phyloP scores from a whole-genome alignment of 176 grass and related monocot species.

The Musa beccarii region DNA sequence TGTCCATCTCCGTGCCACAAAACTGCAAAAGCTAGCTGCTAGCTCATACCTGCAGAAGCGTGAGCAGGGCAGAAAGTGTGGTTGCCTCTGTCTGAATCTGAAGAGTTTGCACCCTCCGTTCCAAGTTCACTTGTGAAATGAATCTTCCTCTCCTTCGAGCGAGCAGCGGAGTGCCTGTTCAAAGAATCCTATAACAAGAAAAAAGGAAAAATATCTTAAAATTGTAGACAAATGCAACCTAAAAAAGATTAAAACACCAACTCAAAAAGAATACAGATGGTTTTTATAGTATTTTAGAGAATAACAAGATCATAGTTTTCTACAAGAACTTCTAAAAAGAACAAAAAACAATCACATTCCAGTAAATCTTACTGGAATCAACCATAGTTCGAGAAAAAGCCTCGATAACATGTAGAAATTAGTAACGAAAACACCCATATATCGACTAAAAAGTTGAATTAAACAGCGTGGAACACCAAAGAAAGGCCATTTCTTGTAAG shows the following conservation, averaged over 20 bases:
- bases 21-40: neutral
- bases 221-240: neutral
- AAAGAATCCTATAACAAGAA: slow-evolving; percentile 60
- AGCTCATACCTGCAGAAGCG: slow-evolving; percentile 67
- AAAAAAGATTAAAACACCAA: too few relatives aligned
- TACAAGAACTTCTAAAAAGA: too few relatives aligned
- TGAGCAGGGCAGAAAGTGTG: slow-evolving; percentile 93
- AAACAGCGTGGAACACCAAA: neutral
- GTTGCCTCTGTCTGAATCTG: slow-evolving; percentile 97
- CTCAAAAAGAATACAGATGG: too few relatives aligned
- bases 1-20: neutral
- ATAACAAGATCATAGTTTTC: too few relatives aligned
- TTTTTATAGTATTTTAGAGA: too few relatives aligned
- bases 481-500: neutral
- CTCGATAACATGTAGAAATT: neutral
- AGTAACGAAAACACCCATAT: neutral
- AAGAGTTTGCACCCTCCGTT: slow-evolving; percentile 95
- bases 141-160: slow-evolving; percentile 95
- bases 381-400: neutral
- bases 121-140: slow-evolving; percentile 86
- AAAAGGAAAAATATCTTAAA: neutral
- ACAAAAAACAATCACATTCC: too few relatives aligned
- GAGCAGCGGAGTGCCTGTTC: slow-evolving; percentile 85
- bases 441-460: neutral
- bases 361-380: neutral